A percentile compares a stretch with the other conserved stretches of the same genome.
Evolutionary conservation across 2,329 filamentous ascomycete genomes (phyloP).

Genomic region (Paraconiothyrium brasiliense): DNA sequence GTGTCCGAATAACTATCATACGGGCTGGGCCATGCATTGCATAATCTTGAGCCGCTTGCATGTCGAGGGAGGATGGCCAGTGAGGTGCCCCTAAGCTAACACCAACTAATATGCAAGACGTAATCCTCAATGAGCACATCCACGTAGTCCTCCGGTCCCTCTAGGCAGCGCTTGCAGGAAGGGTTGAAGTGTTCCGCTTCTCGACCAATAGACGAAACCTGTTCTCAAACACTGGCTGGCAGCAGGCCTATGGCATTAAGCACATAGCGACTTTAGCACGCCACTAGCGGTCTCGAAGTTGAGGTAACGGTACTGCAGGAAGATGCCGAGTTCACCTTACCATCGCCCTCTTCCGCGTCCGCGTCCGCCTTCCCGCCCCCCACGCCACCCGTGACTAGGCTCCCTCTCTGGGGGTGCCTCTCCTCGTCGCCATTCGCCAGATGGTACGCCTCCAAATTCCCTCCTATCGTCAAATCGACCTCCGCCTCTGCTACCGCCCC

Average conservation of each 20-base stretch:
- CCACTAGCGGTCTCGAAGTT: neutral
- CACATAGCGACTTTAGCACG: neutral
- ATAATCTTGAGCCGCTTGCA: neutral
- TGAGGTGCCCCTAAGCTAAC: neutral
- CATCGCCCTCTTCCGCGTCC: slow-evolving; percentile 41
- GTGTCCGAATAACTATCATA: neutral
- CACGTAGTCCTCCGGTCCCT: neutral
- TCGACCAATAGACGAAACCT: neutral
- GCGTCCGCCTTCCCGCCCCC: slow-evolving; percentile 50
- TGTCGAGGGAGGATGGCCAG: neutral
- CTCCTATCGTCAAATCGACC: slow-evolving; percentile 49
- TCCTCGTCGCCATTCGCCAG: slow-evolving; percentile 73
- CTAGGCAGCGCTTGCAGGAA: neutral
- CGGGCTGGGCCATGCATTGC: neutral
- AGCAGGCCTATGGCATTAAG: neutral
- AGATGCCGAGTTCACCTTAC: slow-evolving; percentile 25
- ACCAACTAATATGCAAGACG: neutral
- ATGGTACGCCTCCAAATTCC: slow-evolving; percentile 57
- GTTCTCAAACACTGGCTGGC: neutral
- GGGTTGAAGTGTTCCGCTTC: neutral
- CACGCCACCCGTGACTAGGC: slow-evolving; percentile 30
- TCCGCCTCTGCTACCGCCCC: slow-evolving; percentile 50
- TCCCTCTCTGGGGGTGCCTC: slow-evolving; percentile 67
- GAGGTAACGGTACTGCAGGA: neutral
- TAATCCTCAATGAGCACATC: neutral